Conservation (phyloP, 306 rosid species). For the Malus sylvestris region DNA sequence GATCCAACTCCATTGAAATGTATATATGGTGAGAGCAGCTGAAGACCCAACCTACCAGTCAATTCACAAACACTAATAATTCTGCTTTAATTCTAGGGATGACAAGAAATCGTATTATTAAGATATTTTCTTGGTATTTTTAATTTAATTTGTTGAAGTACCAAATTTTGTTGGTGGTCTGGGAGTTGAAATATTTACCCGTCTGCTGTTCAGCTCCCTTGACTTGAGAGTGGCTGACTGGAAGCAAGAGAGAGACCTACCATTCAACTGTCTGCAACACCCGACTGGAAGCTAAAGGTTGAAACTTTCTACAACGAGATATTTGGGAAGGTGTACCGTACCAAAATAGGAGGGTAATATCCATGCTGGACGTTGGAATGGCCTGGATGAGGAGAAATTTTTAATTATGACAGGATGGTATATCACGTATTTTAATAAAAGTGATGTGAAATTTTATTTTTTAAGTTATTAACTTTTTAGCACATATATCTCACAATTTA, state of each 20-base stretch:
- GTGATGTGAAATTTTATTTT: too few species aligned
- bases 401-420: too few species aligned
- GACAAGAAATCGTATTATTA: not conserved
- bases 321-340: not conserved
- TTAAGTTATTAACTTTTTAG: too few species aligned
- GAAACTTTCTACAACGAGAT: not conserved
- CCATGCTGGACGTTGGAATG: not conserved
- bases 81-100: not conserved
- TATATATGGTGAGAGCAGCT: constrained; percentile 25
- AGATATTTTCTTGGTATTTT: not conserved
- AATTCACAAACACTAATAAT: not conserved
- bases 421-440: too few species aligned
- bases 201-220: constrained; percentile 2
- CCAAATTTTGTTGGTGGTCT: constrained; percentile 12
- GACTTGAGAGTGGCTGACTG: constrained; percentile 11
- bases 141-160: not conserved
- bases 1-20: not conserved
- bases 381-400: too few species aligned
- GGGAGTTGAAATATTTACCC: not conserved
- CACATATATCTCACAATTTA: too few species aligned
- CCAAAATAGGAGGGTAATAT: not conserved
- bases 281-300: not conserved
- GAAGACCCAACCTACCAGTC: constrained; percentile 52
- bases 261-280: constrained; percentile 4
- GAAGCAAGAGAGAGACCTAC: constrained; percentile 6